These are phyloP conservation scores for Gossypium mustelinum DNA, from an alignment of 345 rosid genomes.

Conservation along the genomic window DNA sequence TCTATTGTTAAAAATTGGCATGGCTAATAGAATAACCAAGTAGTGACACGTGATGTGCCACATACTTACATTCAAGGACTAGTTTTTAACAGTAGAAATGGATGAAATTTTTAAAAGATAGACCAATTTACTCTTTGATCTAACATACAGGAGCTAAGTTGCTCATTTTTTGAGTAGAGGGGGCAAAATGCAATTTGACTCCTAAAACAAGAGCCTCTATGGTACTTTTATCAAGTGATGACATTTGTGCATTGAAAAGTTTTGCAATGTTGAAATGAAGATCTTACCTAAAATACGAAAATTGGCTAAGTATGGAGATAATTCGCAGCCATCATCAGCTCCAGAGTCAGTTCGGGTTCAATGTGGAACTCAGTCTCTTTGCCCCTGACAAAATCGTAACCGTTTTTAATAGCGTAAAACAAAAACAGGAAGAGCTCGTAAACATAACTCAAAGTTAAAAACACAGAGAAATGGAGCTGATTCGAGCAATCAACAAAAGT, in stretches of 20 bases:
- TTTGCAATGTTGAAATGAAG: not conserved
- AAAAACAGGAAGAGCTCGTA: not conserved
- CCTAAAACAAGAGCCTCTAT: too few relatives aligned
- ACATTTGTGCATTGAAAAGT: not conserved
- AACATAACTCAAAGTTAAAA: not conserved
- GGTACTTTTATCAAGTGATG: too few relatives aligned
- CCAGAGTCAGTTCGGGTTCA: constrained; percentile 70
- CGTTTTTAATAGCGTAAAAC: not conserved
- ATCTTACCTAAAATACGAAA: not conserved
- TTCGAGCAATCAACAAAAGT: not conserved
- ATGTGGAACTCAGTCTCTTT: constrained; percentile 63
- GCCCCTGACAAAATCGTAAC: constrained; percentile 36
- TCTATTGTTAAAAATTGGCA: too few relatives aligned
- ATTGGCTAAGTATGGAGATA: constrained; percentile 52
- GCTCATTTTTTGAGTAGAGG: too few relatives aligned
- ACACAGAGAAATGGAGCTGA: not conserved
- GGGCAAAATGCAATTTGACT: too few relatives aligned
- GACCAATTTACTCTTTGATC: too few relatives aligned
- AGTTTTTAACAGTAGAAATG: too few relatives aligned
- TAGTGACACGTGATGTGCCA: too few relatives aligned
- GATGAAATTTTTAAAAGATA: too few relatives aligned
- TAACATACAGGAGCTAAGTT: too few relatives aligned
- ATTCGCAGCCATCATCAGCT: constrained; percentile 80
- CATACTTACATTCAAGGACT: too few relatives aligned
- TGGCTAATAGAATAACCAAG: too few relatives aligned